Evolutionary conservation across 2,329 filamentous ascomycete species (phyloP).

Genomic region (Arthrinium phaeospermum): DNA sequence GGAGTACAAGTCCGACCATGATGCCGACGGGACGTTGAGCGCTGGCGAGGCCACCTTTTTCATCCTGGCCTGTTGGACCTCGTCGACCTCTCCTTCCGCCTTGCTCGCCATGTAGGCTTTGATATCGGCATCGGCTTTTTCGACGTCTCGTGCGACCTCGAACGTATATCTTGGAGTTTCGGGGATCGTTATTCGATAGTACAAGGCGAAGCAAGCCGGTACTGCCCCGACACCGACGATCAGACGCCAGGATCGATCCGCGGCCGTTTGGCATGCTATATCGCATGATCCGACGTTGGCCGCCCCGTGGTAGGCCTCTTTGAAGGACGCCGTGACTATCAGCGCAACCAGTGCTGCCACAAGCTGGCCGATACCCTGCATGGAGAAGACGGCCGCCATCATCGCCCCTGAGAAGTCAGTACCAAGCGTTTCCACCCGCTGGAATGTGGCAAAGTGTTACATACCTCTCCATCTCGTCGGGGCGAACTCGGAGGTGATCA

Average conservation of each 20-base stretch:
- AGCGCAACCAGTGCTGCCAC: conserved; percentile 72
- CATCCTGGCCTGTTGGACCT: conserved; percentile 56
- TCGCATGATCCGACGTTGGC: conserved; percentile 57
- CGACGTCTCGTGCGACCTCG: conserved; percentile 76
- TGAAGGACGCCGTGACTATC: conserved; percentile 70
- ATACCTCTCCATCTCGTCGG: conserved; percentile 79
- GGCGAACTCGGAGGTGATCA: conserved; percentile 86
- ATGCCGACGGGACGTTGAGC: conserved; percentile 70
- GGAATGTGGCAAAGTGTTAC: not conserved
- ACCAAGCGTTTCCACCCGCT: not conserved
- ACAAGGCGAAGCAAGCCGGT: conserved; percentile 79
- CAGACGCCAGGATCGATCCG: conserved; percentile 82
- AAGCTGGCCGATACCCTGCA: conserved; percentile 85
- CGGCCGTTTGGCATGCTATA: conserved; percentile 68
- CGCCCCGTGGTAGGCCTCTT: conserved; percentile 51
- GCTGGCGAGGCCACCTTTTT: conserved; percentile 57
- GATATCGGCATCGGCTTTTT: conserved; percentile 77
- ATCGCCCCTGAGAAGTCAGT: conserved; percentile 56
- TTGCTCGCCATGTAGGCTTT: conserved; percentile 61
- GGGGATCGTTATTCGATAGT: conserved; percentile 84
- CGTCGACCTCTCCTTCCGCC: conserved; percentile 54
- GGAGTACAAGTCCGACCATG: conserved; percentile 68
- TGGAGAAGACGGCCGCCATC: conserved; percentile 83
- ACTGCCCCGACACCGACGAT: conserved; percentile 81
- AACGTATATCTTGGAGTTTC: conserved; percentile 86